phyloP scores from a whole-genome alignment of 2,329 filamentous ascomycete genomes.

The Whalleya microplaca region DNA sequence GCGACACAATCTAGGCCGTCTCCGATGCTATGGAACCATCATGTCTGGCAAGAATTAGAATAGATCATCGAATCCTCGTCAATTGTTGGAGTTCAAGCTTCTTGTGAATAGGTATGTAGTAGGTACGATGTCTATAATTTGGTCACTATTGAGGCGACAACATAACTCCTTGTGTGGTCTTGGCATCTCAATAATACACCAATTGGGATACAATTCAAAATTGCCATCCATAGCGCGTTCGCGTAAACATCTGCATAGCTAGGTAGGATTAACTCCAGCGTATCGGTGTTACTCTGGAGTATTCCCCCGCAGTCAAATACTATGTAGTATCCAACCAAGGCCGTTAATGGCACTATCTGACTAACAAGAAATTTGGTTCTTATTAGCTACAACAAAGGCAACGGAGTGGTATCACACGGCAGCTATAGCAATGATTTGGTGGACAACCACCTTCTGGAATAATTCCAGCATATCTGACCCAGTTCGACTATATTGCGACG shows the following conservation, averaged over 20 bases:
- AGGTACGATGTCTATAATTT: background rate
- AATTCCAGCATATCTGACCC: conserved; percentile 19
- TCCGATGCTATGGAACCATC: conserved; percentile 29
- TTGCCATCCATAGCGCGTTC: background rate
- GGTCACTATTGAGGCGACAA: background rate
- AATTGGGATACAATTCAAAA: conserved; percentile 20
- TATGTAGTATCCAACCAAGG: conserved; percentile 27
- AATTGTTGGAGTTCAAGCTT: conserved; percentile 12
- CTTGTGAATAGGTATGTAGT: conserved; percentile 11
- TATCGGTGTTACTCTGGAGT: conserved; percentile 37
- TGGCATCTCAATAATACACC: background rate
- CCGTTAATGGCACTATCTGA: conserved; percentile 1
- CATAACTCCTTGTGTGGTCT: background rate
- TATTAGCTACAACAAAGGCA: background rate
- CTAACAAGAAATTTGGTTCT: background rate
- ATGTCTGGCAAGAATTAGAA: conserved; percentile 25
- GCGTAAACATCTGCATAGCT: conserved; percentile 14
- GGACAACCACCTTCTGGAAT: conserved; percentile 26
- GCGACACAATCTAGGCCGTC: conserved; percentile 27
- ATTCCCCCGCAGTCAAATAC: conserved; percentile 38
- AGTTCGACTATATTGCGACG: conserved; percentile 9
- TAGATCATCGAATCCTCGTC: conserved; percentile 13
- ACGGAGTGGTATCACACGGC: conserved; percentile 12
- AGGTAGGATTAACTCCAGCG: conserved; percentile 29
- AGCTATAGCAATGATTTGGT: conserved; percentile 8